Conservation (phyloP, 2,329 filamentous ascomycete species). For the Thelonectria blattea region DNA sequence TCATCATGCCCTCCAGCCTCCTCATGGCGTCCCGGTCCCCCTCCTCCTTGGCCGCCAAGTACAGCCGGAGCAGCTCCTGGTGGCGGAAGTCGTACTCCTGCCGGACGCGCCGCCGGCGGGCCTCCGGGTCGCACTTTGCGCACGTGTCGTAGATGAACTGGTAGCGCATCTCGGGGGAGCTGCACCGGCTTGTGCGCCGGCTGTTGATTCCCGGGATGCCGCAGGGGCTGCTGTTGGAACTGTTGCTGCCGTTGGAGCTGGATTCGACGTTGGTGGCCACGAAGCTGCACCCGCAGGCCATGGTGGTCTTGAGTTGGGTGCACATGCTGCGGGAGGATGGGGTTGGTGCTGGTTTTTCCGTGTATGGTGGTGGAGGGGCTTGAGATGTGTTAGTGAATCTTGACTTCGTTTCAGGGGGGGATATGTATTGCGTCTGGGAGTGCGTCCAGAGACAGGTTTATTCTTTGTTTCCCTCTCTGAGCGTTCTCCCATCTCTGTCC, state of each 20-base stretch:
- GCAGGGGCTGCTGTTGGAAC: too few relatives aligned
- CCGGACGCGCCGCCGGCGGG: slow-evolving; percentile 34
- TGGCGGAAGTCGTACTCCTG: slow-evolving; percentile 38
- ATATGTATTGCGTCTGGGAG: too few relatives aligned
- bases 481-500: background rate
- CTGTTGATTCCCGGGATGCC: background rate
- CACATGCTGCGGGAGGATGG: slow-evolving; percentile 28
- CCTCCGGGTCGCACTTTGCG: slow-evolving; percentile 44
- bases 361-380: background rate
- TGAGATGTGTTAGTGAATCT: background rate
- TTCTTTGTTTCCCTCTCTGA: background rate
- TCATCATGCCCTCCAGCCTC: slow-evolving; percentile 31
- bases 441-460: background rate
- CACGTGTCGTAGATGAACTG: slow-evolving; percentile 45
- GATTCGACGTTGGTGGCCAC: slow-evolving; percentile 22
- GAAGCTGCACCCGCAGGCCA: slow-evolving; percentile 39
- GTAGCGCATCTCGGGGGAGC: slow-evolving; percentile 22
- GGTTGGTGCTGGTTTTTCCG: background rate
- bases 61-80: slow-evolving; percentile 34
- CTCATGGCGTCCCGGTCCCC: slow-evolving; percentile 35
- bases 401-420: too few relatives aligned
- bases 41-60: slow-evolving; percentile 35
- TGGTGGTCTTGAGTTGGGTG: slow-evolving; percentile 32
- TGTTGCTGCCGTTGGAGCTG: too few relatives aligned
- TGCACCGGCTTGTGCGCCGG: slow-evolving; percentile 12